These are phyloP conservation scores for Solioccasus polychromus DNA, from an alignment of 768 basidiomycete genomes.

Conservation along the genomic window DNA sequence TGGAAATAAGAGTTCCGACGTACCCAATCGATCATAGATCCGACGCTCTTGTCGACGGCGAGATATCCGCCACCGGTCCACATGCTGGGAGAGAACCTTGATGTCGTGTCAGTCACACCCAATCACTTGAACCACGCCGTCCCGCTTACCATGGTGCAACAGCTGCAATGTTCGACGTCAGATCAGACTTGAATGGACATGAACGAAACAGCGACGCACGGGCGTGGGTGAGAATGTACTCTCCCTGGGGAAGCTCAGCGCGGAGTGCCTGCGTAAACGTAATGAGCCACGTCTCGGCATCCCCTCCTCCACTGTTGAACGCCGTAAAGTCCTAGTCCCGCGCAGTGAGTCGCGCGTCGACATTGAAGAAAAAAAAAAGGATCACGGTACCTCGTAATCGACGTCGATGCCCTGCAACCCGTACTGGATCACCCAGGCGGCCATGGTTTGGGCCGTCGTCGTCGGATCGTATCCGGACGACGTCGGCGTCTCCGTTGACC, in stretches of 20 bases:
- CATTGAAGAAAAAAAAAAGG: neutral
- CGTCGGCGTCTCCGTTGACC: constrained; percentile 42
- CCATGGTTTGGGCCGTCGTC: constrained; percentile 41
- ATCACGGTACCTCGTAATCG: constrained; percentile 48
- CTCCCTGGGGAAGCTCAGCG: constrained; percentile 28
- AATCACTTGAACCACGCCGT: neutral
- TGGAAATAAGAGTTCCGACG: neutral
- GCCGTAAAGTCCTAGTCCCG: constrained; percentile 32
- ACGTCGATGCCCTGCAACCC: constrained; percentile 50
- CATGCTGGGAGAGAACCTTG: constrained; percentile 20
- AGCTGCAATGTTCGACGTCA: constrained; percentile 9
- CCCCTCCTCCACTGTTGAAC: constrained; percentile 35
- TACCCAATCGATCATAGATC: constrained; percentile 46
- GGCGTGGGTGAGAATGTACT: constrained; percentile 36
- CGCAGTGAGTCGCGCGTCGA: neutral
- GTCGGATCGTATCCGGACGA: constrained; percentile 39
- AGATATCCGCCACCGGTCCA: constrained; percentile 37
- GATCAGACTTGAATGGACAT: neutral
- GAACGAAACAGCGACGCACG: constrained; percentile 24
- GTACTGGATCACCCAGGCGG: constrained; percentile 46
- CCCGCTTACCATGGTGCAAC: constrained; percentile 23
- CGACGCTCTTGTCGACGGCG: constrained; percentile 36
- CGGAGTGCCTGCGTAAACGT: constrained; percentile 35
- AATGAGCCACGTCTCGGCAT: constrained; percentile 35
- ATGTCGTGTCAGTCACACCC: neutral